Evolutionary conservation across 2,329 filamentous ascomycete species (phyloP).

Genomic region (Aspergillus pseudoglaucus): DNA sequence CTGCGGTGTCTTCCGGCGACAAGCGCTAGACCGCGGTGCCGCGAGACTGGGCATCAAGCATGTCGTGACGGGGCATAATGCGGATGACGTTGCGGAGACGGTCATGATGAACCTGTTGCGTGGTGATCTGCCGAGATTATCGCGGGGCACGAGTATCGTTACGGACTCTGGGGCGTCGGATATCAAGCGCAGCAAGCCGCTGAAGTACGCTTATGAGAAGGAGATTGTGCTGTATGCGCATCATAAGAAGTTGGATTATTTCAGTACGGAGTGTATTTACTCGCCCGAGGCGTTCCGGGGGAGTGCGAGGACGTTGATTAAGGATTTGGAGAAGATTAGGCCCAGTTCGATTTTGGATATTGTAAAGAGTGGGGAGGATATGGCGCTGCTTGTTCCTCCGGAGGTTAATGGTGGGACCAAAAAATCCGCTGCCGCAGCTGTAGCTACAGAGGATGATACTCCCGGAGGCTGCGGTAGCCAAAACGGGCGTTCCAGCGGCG

Average conservation of each 20-base stretch:
- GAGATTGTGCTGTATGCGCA: slow-evolving; percentile 97
- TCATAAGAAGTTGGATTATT: slow-evolving; percentile 95
- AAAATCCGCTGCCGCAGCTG: slow-evolving; percentile 8
- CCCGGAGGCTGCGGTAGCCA: slow-evolving; percentile 69
- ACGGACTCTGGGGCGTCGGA: slow-evolving; percentile 72
- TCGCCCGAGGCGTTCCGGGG: slow-evolving; percentile 94
- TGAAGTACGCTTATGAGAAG: slow-evolving; percentile 98
- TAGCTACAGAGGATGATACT: slow-evolving; percentile 42
- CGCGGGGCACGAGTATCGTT: slow-evolving; percentile 83
- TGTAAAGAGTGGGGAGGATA: slow-evolving; percentile 89
- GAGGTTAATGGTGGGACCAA: slow-evolving; percentile 36
- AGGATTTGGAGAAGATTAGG: slow-evolving; percentile 86
- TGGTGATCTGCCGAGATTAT: slow-evolving; percentile 80
- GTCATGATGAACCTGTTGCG: slow-evolving; percentile 95
- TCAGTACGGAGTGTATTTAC: slow-evolving; percentile 97
- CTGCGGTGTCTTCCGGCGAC: slow-evolving; percentile 89
- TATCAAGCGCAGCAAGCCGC: slow-evolving; percentile 89
- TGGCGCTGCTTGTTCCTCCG: slow-evolving; percentile 76
- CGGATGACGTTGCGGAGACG: slow-evolving; percentile 94
- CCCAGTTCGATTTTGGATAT: slow-evolving; percentile 94
- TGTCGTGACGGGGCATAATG: slow-evolving; percentile 95
- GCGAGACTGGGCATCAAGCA: slow-evolving; percentile 82
- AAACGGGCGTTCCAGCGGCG: slow-evolving; percentile 60
- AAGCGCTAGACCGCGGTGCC: slow-evolving; percentile 87
- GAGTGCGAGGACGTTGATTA: slow-evolving; percentile 84